Conservation (phyloP, 768 basidiomycete genomes). For the Phaeolepiota aurea region DNA sequence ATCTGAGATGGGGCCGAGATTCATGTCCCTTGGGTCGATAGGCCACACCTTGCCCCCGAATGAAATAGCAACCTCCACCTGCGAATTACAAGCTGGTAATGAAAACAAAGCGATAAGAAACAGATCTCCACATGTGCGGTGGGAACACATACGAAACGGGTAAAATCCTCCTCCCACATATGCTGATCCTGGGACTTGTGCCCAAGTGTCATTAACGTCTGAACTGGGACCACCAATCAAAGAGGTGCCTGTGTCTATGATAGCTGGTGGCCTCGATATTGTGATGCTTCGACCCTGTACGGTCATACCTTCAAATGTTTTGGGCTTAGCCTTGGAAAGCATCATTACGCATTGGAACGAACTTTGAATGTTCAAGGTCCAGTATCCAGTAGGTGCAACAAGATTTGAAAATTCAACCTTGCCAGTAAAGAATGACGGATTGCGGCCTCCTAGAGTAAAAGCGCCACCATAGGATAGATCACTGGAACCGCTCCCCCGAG, state of each 20-base stretch:
- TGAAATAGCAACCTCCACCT: constrained; percentile 50
- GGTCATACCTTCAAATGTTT: constrained; percentile 55
- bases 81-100: constrained; percentile 61
- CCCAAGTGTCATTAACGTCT: constrained; percentile 58
- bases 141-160: constrained; percentile 54
- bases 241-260: constrained; percentile 95
- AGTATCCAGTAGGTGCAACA: too few species aligned
- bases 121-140: background rate
- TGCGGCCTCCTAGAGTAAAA: constrained; percentile 66
- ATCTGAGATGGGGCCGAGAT: constrained; percentile 44
- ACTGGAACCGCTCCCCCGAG: constrained; percentile 19
- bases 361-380: too few species aligned
- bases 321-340: too few species aligned
- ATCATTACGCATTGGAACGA: too few species aligned
- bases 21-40: constrained; percentile 73
- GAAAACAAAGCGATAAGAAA: constrained; percentile 1
- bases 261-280: constrained; percentile 45
- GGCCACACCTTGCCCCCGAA: constrained; percentile 79
- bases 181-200: constrained; percentile 48
- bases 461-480: constrained; percentile 37
- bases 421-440: constrained; percentile 52
- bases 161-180: constrained; percentile 61
- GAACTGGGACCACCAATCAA: constrained; percentile 77
- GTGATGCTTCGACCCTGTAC: constrained; percentile 47
- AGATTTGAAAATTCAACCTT: constrained; percentile 53